Percentiles rank a stretch among this genome's conserved stretches.
These are phyloP conservation scores for Cladosporium halotolerans DNA, from an alignment of 2,329 filamentous ascomycete genomes.

Conservation along the genomic window DNA sequence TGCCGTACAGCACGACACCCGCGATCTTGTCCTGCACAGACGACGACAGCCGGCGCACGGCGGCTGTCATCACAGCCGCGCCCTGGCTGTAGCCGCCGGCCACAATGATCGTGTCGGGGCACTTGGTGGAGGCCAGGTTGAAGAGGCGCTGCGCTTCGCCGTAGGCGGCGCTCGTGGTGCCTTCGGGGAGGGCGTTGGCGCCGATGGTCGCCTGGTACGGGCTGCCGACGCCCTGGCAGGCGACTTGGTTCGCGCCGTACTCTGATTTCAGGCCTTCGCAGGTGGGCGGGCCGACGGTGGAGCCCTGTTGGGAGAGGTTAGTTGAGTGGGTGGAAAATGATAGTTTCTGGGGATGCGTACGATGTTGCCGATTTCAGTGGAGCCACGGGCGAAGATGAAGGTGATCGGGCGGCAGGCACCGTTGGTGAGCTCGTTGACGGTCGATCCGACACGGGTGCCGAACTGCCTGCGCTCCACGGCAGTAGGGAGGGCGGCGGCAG, in stretches of 20 bases:
- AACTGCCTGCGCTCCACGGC: slow-evolving; percentile 7
- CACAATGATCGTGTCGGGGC: slow-evolving; percentile 24
- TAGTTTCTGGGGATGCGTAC: slow-evolving; percentile 18
- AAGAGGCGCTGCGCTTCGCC: slow-evolving; percentile 21
- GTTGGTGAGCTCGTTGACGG: slow-evolving; percentile 17
- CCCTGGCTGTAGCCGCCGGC: slow-evolving; percentile 33
- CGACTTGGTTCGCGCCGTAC: slow-evolving; percentile 17
- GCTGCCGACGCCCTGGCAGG: slow-evolving; percentile 26
- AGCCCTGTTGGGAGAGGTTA: slow-evolving; percentile 13
- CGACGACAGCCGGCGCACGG: slow-evolving; percentile 26
- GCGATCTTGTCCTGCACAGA: slow-evolving; percentile 28
- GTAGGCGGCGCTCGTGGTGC: slow-evolving; percentile 19
- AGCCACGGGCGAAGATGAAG: slow-evolving; percentile 54
- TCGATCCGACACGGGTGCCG: slow-evolving; percentile 2
- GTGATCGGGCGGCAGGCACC: slow-evolving; percentile 43
- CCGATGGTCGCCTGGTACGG: slow-evolving; percentile 18
- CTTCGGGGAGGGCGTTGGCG: slow-evolving; percentile 19
- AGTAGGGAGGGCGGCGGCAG: slow-evolving; percentile 4
- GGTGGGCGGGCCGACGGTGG: slow-evolving; percentile 21
- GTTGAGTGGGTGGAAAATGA: not conserved
- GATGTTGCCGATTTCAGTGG: slow-evolving; percentile 49
- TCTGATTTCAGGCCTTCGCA: slow-evolving; percentile 21
- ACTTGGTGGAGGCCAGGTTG: slow-evolving; percentile 21
- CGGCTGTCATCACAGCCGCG: slow-evolving; percentile 33
- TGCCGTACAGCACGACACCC: slow-evolving; percentile 36